A percentile compares a stretch with the other conserved stretches of the same genome.
Conservation (phyloP, 2,329 filamentous ascomycete genomes). For the Colletotrichum agaves region DNA sequence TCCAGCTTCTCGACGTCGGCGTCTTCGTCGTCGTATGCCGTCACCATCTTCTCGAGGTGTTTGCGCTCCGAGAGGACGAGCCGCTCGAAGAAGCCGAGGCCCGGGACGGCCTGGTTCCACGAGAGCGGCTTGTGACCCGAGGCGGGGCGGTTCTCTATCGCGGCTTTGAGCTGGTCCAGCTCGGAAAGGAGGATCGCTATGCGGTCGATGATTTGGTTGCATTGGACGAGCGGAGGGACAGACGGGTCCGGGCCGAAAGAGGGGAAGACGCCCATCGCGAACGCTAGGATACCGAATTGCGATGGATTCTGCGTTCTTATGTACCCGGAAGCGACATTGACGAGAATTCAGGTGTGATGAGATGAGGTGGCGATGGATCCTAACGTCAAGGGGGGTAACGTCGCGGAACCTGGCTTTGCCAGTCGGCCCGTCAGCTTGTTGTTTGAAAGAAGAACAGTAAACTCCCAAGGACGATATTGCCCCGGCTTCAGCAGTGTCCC, state of each 20-base stretch:
- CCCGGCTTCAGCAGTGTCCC: no score
- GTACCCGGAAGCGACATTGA: no score
- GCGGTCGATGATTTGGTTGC: slow-evolving; percentile 22
- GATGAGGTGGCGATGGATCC: no score
- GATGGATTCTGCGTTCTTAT: background rate
- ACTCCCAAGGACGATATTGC: no score
- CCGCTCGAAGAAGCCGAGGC: slow-evolving; percentile 34
- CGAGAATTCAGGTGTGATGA: no score
- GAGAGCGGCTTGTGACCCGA: slow-evolving; percentile 28
- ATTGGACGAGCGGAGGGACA: slow-evolving; percentile 21
- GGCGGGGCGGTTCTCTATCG: slow-evolving; percentile 26
- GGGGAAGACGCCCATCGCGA: slow-evolving; percentile 16
- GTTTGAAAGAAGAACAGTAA: no score
- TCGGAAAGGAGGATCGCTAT: slow-evolving; percentile 29
- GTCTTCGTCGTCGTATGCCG: slow-evolving; percentile 1
- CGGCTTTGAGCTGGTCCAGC: slow-evolving; percentile 33
- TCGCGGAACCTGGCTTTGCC: no score
- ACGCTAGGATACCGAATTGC: background rate
- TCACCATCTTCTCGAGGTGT: slow-evolving; percentile 36
- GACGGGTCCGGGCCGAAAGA: slow-evolving; percentile 20
- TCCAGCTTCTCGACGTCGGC: slow-evolving; percentile 18
- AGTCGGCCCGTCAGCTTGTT: no score
- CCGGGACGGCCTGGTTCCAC: slow-evolving; percentile 38
- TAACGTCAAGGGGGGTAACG: no score
- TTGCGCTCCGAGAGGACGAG: slow-evolving; percentile 35